These are phyloP conservation scores for Acer saccharum DNA, from an alignment of 345 rosid species.

Conservation along the genomic window DNA sequence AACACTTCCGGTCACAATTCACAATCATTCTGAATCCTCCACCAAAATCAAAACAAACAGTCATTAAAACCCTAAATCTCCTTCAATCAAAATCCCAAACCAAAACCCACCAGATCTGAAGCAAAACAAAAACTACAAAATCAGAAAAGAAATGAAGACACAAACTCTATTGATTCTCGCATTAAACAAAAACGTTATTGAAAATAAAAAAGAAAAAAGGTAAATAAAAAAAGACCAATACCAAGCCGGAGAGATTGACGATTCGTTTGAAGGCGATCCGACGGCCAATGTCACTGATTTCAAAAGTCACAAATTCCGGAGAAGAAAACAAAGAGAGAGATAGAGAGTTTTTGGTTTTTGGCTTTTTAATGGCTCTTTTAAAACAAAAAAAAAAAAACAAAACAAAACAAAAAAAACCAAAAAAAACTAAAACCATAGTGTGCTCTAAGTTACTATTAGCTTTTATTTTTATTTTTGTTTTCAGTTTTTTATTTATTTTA, in stretches of 20 bases:
- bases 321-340: too few relatives aligned
- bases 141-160: neutral
- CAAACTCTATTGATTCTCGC: neutral
- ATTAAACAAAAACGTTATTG: neutral
- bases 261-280: constrained; percentile 24
- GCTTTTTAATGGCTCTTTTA: too few relatives aligned
- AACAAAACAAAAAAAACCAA: too few relatives aligned
- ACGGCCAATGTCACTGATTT: neutral
- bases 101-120: constrained; percentile 61
- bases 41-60: constrained; percentile 5
- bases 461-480: too few relatives aligned
- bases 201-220: neutral
- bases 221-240: constrained; percentile 6
- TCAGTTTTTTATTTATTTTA: too few relatives aligned
- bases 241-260: constrained; percentile 13
- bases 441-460: too few relatives aligned
- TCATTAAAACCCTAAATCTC: constrained; percentile 31
- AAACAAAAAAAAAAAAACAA: too few relatives aligned
- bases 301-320: too few relatives aligned
- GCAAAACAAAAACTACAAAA: constrained; percentile 17
- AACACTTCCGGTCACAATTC: too few relatives aligned
- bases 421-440: too few relatives aligned
- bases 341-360: too few relatives aligned
- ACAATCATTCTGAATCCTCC: neutral
- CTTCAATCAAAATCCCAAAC: constrained; percentile 28